These are phyloP conservation scores for Phytophthora constricta DNA, from an alignment of 352 stramenopile species.

Conservation along the genomic window DNA sequence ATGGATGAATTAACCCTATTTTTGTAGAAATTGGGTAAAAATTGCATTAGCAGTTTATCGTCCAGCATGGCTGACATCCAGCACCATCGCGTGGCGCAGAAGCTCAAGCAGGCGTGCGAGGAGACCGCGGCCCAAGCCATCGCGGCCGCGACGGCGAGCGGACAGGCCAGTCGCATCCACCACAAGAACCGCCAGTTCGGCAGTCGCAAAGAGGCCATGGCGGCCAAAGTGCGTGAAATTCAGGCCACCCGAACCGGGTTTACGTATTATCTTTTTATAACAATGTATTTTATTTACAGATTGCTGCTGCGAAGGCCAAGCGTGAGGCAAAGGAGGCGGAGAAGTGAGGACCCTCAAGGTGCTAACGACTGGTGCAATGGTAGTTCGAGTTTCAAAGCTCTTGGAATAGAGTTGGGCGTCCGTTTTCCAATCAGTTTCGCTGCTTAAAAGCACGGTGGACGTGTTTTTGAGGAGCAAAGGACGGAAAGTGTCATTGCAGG, in stretches of 20 bases:
- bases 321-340: slow-evolving; percentile 55
- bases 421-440: slow-evolving; percentile 28
- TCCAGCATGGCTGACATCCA: slow-evolving; percentile 78
- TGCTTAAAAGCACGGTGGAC: too few species aligned
- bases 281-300: slow-evolving; percentile 40
- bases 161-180: slow-evolving; percentile 77
- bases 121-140: slow-evolving; percentile 85
- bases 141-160: slow-evolving; percentile 67
- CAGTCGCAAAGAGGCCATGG: slow-evolving; percentile 83
- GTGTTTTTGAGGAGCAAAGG: slow-evolving; percentile 1
- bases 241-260: neutral
- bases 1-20: too few species aligned
- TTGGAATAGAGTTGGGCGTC: slow-evolving; percentile 23
- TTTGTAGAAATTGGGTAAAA: slow-evolving; percentile 15
- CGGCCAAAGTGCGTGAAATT: slow-evolving; percentile 58
- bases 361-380: neutral
- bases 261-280: neutral
- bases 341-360: slow-evolving; percentile 7
- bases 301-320: slow-evolving; percentile 79
- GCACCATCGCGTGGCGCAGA: slow-evolving; percentile 69
- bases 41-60: too few species aligned
- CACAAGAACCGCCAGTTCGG: slow-evolving; percentile 89
- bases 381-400: neutral
- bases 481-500: neutral
- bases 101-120: slow-evolving; percentile 82